Evolutionary conservation across 768 basidiomycete genomes (phyloP).

Genomic region (Collybiopsis luxurians): DNA sequence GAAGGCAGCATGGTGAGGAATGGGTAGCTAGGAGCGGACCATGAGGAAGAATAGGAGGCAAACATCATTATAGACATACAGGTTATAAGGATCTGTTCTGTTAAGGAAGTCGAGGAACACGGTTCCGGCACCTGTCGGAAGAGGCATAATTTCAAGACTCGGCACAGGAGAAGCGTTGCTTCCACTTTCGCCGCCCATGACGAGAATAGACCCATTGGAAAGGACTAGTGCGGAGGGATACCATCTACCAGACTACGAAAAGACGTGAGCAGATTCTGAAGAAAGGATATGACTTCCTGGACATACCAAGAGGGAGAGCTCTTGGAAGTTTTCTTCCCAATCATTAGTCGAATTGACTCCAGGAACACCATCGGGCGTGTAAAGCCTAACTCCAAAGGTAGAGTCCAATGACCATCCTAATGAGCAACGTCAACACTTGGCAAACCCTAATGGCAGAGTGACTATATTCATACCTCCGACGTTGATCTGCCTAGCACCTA

Average conservation of each 20-base stretch:
- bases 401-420: conserved; percentile 63
- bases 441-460: neutral
- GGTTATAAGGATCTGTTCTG: conserved; percentile 75
- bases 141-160: conserved; percentile 70
- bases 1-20: conserved; percentile 73
- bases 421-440: conserved; percentile 12
- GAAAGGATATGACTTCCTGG: neutral
- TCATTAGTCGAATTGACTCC: conserved; percentile 76
- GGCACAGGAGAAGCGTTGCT: conserved; percentile 66
- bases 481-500: conserved; percentile 61
- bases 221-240: conserved; percentile 68
- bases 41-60: neutral
- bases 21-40: conserved; percentile 29
- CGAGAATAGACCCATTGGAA: conserved; percentile 70
- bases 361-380: conserved; percentile 60
- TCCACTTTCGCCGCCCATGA: conserved; percentile 74
- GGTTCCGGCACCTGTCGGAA: conserved; percentile 61
- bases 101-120: conserved; percentile 61
- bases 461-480: conserved; percentile 46
- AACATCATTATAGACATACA: conserved; percentile 37
- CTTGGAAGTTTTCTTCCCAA: conserved; percentile 70
- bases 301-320: conserved; percentile 59
- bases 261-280: neutral
- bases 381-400: conserved; percentile 71
- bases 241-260: conserved; percentile 59